Percentiles rank a stretch among this genome's conserved stretches.
Conservation (phyloP, 2,329 filamentous ascomycete species). For the Botrytis pseudocinerea region DNA sequence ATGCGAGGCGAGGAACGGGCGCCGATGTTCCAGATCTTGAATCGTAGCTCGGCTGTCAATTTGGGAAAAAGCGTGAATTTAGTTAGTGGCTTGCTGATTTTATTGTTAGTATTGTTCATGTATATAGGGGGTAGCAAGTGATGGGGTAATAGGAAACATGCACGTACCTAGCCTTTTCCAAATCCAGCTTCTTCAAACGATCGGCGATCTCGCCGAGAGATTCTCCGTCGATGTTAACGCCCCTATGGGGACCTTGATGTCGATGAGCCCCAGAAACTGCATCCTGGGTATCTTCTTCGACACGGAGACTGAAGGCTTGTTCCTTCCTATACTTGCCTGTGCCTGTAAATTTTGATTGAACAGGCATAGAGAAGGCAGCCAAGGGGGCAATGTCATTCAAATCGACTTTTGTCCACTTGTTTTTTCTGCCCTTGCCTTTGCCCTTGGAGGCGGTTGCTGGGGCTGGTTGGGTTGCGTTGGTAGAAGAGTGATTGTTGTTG, state of each 20-base stretch:
- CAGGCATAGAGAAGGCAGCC: rapidly evolving
- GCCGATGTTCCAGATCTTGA: not conserved
- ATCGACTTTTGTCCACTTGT: not conserved
- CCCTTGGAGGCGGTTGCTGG: not conserved
- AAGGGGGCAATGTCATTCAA: not conserved
- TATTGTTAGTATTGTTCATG: not conserved
- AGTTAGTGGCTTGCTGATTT: not conserved
- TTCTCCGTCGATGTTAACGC: not conserved
- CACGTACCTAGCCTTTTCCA: not conserved
- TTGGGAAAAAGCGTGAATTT: not conserved
- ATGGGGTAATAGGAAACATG: not conserved
- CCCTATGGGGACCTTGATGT: not conserved
- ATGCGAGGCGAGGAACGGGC: not conserved
- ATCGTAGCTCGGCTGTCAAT: not conserved
- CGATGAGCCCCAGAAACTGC: too few species aligned
- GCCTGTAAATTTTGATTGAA: not conserved
- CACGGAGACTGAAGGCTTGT: not conserved
- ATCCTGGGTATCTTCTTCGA: not conserved
- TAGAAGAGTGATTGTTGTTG: too few species aligned
- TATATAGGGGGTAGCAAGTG: too few species aligned
- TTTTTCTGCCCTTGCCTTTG: not conserved
- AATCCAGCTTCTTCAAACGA: not conserved
- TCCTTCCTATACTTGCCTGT: not conserved
- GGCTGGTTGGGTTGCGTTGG: too few species aligned
- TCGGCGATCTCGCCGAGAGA: not conserved